Base-by-base conservation (phyloP, 2,329 filamentous ascomycete genomes). In the Hypoxylon sp. region DNA sequence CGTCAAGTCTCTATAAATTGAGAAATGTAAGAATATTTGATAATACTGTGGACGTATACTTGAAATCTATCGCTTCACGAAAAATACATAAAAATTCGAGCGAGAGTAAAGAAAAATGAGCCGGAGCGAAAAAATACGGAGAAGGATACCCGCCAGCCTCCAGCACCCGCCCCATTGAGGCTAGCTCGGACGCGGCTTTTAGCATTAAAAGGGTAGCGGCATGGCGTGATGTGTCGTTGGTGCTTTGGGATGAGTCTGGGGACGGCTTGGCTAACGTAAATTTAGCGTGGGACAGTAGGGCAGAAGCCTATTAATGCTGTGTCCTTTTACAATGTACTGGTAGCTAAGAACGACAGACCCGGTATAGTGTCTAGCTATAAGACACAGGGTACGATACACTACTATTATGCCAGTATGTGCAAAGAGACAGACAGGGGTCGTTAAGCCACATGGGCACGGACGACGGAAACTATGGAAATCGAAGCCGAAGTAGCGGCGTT, bases 151-250 rank as follows among this genome's bases (percentile, higher is more conserved):
- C 10, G 7, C 38, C 48, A 23, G 34, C 28, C 43, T 63, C 43
- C 17, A 60, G 55, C 43, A 48, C 43, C 30, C 48, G 38, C 57
- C 34, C n/a, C 21, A 25, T 64, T 21, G 13, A 65, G 56, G 41
- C 36, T 68, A 66, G 63, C 55, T 60, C 30, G 41, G 19, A 58
- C 46, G 52, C 60, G 53, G 45, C 32, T 62, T 60, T 67, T 66
- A 63, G 58, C 49, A 69, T 50, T 61, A 17, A 45, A n/a, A 60
- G 28, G 28, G 32, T 62, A 57, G 25, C 43, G 56, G 30, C 55
- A 69, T 63, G 59, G 67, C 63, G 58, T 66, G 63, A 66, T 69
- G 48, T 63, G 63, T 58, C 64, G 49, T 57, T 64, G 60, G 64
- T 52, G 49, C 28, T 58, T 43, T 63, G 46, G 45, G 38, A 36